phyloP scores from a whole-genome alignment of 495 filamentous ascomycete genomes.

The Aspergillus incahuasiensis region DNA sequence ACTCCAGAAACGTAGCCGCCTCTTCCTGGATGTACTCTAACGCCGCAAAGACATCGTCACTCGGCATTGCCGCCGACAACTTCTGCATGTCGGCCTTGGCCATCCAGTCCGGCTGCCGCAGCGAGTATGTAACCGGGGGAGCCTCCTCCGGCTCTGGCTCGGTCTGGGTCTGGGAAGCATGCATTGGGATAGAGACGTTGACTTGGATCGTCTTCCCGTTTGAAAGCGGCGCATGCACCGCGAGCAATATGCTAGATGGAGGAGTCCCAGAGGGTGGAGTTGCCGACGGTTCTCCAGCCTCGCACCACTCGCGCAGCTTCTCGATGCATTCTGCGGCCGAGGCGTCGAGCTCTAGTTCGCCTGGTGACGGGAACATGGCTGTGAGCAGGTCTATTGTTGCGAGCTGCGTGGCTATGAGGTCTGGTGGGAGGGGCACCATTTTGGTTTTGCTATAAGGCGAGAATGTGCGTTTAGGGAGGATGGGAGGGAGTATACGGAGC shows the following conservation, averaged over 20 bases:
- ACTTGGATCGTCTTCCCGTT: conserved; percentile 29
- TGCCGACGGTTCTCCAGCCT: conserved; percentile 14
- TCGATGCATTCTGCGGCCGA: conserved; percentile 29
- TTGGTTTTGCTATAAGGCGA: background rate
- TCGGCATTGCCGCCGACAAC: conserved; percentile 26
- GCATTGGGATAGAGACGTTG: conserved; percentile 33
- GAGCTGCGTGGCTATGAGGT: conserved; percentile 34
- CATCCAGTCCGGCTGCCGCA: conserved; percentile 42
- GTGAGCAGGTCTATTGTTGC: conserved; percentile 32
- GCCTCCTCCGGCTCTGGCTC: conserved; percentile 18
- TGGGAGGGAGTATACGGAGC: background rate
- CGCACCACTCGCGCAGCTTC: conserved; percentile 31
- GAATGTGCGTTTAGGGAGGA: background rate
- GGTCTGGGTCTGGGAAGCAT: conserved; percentile 16
- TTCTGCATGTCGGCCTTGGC: conserved; percentile 34
- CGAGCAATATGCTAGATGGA: conserved; percentile 25
- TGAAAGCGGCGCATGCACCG: conserved; percentile 25
- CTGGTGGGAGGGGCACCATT: conserved; percentile 18
- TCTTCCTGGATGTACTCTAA: conserved; percentile 32
- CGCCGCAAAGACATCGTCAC: conserved; percentile 29
- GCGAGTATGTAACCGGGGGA: conserved; percentile 25
- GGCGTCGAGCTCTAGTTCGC: conserved; percentile 32
- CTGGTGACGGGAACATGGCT: conserved; percentile 35
- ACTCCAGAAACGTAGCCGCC: conserved; percentile 23
- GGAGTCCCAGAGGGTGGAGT: too few species aligned